These are phyloP conservation scores for Fusarium bulbicola DNA, from an alignment of 2,329 filamentous ascomycete species.

Conservation along the genomic window DNA sequence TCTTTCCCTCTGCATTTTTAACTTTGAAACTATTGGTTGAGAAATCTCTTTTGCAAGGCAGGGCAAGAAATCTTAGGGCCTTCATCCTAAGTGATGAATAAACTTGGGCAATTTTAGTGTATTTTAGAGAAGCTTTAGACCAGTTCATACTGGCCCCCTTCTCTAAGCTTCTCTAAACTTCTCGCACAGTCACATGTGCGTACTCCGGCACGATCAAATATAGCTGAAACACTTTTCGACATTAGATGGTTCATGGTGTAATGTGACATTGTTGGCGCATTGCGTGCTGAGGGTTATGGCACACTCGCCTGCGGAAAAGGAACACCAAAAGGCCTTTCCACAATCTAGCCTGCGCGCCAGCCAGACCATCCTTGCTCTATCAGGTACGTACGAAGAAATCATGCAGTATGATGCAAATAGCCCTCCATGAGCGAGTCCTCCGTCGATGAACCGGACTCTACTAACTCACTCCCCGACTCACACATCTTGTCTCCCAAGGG, in stretches of 20 bases:
- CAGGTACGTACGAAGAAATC: slow-evolving; percentile 45
- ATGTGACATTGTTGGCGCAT: slow-evolving; percentile 40
- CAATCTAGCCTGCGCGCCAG: slow-evolving; percentile 41
- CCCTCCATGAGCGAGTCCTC: slow-evolving; percentile 39
- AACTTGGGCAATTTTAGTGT: too few relatives aligned
- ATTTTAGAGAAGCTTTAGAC: too few relatives aligned
- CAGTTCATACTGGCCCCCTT: too few relatives aligned
- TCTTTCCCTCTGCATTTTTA: neutral
- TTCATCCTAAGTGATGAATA: too few relatives aligned
- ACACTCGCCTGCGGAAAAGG: slow-evolving; percentile 31
- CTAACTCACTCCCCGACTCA: slow-evolving; percentile 32
- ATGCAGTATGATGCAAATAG: slow-evolving; percentile 44
- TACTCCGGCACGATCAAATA: neutral
- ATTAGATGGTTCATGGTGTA: slow-evolving; percentile 29
- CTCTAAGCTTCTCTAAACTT: neutral
- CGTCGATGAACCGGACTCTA: slow-evolving; percentile 31
- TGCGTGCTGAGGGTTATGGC: slow-evolving; percentile 35
- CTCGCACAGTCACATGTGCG: slow-evolving; percentile 4
- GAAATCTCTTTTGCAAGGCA: too few relatives aligned
- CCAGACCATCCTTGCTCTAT: slow-evolving; percentile 48
- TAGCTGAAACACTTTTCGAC: slow-evolving; percentile 33
- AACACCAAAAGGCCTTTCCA: slow-evolving; percentile 37
- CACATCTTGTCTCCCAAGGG: slow-evolving; percentile 9
- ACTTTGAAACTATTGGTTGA: too few relatives aligned
- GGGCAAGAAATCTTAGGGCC: too few relatives aligned